Evolutionary conservation across 768 basidiomycete genomes (phyloP).

Genomic region (Leucocoprinus sp.): DNA sequence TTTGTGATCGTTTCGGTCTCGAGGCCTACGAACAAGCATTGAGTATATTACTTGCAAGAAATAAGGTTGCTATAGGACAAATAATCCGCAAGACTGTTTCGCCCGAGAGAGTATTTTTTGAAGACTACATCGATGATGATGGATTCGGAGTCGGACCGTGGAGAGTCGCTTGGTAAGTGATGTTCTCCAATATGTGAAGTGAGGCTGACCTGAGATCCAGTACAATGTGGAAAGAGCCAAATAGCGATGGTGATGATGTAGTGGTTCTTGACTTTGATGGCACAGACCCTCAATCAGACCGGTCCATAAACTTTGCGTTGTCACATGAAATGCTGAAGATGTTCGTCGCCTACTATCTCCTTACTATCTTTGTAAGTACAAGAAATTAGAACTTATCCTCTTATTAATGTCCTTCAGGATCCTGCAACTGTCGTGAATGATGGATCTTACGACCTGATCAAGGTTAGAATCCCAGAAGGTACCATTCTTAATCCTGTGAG

Average conservation of each 20-base stretch:
- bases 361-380: constrained; percentile 19
- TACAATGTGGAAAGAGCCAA: constrained; percentile 19
- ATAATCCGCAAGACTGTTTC: constrained; percentile 21
- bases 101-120: constrained; percentile 16
- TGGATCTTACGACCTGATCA: constrained; percentile 23
- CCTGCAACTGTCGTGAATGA: constrained; percentile 24
- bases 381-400: not conserved
- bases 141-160: constrained; percentile 20
- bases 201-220: constrained; percentile 4
- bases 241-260: constrained; percentile 16
- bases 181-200: not conserved
- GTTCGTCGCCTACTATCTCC: constrained; percentile 20
- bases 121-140: constrained; percentile 26
- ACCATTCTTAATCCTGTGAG: constrained; percentile 22
- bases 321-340: constrained; percentile 19
- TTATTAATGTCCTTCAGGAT: constrained; percentile 10
- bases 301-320: constrained; percentile 18
- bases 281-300: constrained; percentile 20
- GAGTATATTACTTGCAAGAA: constrained; percentile 19
- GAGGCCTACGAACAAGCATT: constrained; percentile 19
- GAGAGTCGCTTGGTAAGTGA: constrained; percentile 16
- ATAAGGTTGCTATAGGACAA: constrained; percentile 21
- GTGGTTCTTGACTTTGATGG: constrained; percentile 23
- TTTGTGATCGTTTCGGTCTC: constrained; percentile 20
- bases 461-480: constrained; percentile 20